Conservation (phyloP, 2,329 filamentous ascomycete species). For the Orbilia quercus region DNA sequence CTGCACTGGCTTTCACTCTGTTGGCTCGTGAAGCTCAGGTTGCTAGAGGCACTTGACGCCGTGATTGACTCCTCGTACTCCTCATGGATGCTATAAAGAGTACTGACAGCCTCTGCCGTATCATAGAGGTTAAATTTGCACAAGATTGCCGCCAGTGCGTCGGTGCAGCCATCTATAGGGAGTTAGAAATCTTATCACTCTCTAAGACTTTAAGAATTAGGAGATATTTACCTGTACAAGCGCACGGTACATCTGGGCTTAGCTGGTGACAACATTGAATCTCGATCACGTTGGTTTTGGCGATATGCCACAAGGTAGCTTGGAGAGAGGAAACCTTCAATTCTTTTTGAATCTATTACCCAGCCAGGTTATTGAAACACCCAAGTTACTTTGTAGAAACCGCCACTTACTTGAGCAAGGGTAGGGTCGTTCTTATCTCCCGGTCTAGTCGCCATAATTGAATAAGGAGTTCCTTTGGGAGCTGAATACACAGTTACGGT, state of each 20-base stretch:
- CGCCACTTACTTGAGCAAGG: constrained; percentile 18
- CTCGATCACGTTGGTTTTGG: constrained; percentile 4
- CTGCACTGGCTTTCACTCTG: constrained; percentile 27
- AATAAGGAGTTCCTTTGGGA: constrained; percentile 2
- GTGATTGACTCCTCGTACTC: constrained; percentile 12
- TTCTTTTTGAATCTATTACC: constrained; percentile 20
- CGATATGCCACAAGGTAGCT: constrained; percentile 11
- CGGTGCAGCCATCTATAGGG: constrained; percentile 21
- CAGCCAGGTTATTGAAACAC: neutral
- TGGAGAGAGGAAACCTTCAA: constrained; percentile 6
- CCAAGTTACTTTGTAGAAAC: neutral
- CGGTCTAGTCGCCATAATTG: constrained; percentile 22
- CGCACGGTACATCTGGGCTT: constrained; percentile 3
- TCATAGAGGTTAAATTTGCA: constrained; percentile 45
- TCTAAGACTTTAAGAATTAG: neutral
- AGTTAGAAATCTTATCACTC: neutral
- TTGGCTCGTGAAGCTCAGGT: constrained; percentile 37
- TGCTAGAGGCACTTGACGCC: constrained; percentile 1
- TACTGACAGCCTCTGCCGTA: neutral
- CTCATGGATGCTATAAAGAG: neutral
- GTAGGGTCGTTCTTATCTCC: constrained; percentile 11
- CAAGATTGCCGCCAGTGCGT: constrained; percentile 22
- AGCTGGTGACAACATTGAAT: constrained; percentile 36
- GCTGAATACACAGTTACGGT: constrained; percentile 8
- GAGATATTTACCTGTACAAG: constrained; percentile 35